Base-by-base conservation (phyloP, 768 basidiomycete genomes). In the Leccinum broughii region DNA sequence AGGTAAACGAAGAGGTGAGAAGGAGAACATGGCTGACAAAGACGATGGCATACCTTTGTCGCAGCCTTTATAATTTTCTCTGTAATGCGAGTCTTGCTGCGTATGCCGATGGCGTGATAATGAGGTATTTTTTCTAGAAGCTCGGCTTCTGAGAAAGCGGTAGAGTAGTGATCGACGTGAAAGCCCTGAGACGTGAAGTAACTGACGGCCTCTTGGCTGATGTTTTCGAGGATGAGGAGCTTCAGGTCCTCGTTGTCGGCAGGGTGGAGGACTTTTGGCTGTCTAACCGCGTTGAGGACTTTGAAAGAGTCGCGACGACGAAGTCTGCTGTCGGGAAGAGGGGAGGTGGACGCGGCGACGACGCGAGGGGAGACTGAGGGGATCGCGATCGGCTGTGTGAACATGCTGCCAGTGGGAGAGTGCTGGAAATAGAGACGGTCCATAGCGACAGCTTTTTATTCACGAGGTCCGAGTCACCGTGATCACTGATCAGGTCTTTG, bases 1-100 rank as follows among this genome's bases (percentile, higher is more conserved):
- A 60, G 49, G 51, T 24, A 6, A 4, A 22, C 39, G 20, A 20
- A 26, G 24, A 32, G 11, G 20, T 60, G 39, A 68, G 55, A 44
- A 20, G 34, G 24, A 28, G 28, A 28, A 28, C 28, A 28, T 8
- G 28, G 28, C 28, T 28, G 28, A 28, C 28, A 37, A 14, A 55
- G 34, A 35, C 13, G 8, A 51, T 10, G 69, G 32, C 84, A 53
- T 69, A 89, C 96, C 83, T 93, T 93, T 56, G 87, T 76, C 6
- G 93, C 93, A 13, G 92, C 90, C 66, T 90, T 87, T 69, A 99
- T 84, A 15, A 99, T 90, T 46, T 85, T 85, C 53, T 88, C 85
- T 6, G 97, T 98, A 67, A 99, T 92, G 77, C 92, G 97, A 55
- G 97, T 99, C 77, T 99, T 99, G 79, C 90, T 93, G 54, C 97